Evolutionary conservation across 1,284 basidiomycete species (phyloP), one percentile per base, ranked within the genome.

Genomic region (Ustilago tritici): DNA sequence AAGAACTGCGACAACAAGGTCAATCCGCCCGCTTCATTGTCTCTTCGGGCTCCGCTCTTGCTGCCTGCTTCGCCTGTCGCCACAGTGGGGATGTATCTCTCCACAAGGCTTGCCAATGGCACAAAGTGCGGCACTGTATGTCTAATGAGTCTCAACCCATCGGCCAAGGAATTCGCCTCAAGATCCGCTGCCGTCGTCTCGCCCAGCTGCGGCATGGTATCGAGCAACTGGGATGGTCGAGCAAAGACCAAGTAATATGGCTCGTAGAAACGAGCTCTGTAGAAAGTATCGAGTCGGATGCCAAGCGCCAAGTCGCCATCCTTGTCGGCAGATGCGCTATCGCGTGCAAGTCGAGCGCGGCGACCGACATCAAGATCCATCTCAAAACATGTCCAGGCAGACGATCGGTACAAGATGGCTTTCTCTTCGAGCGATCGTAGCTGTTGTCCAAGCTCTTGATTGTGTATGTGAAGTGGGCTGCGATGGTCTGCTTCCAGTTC

Each of bases 61-160:
- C 75, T 70, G 2, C 60, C 60, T 19, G 53, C 63, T 23, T 65
- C 69, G 17, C 70, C 70, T 3, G 62, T 67, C 0, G 61, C 57
- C 4, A 73, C 66, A 32, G 66, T 70, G 1, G 68, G 66, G 35
- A 80, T 47, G 40, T 80, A 79, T 47, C 65, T 72, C 38, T 79
- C 72, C 6, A 79, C 65, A 34, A 80, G 62, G 38, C 56, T 64
- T 1, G 41, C 61, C n/a, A 81, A 36, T 4, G 76, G 77, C n/a
- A 81, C 66, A 47, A 80, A 81, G 32, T 79, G 79, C n/a, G 79
- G 79, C 35, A 81, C 58, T 9, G 79, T 81, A 50, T 81, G 79
- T 31, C 79, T 64, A 49, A 79, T 58, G n/a, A 81, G 41, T 17
- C 69, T 55, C 10, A 81, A 50, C 23, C 57, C 67, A 43, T 70